Conservation (phyloP, 169 alveolate species). For the Cryptosporidium ryanae region DNA sequence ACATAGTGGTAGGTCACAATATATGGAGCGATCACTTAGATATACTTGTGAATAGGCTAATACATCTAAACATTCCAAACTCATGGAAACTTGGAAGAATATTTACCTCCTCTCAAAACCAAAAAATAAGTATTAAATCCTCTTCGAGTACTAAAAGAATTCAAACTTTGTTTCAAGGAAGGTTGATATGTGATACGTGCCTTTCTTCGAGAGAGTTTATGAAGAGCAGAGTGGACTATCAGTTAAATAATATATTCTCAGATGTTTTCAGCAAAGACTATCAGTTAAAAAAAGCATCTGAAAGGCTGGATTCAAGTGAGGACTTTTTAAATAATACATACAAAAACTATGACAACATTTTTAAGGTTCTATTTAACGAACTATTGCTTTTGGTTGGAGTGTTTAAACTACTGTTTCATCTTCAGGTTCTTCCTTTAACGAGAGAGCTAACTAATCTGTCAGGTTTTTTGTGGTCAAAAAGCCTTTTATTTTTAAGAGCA, state of each 20-base stretch:
- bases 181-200: slow-evolving; percentile 80
- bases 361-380: slow-evolving; percentile 13
- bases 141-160: slow-evolving; percentile 58
- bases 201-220: slow-evolving; percentile 78
- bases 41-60: slow-evolving; percentile 77
- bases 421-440: slow-evolving; percentile 93
- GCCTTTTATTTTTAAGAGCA: slow-evolving; percentile 90
- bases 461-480: slow-evolving; percentile 95
- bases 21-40: slow-evolving; percentile 76
- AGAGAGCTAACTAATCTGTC: slow-evolving; percentile 95
- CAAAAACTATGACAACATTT: slow-evolving; percentile 16
- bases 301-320: not conserved
- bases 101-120: not conserved
- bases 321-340: slow-evolving; percentile 14
- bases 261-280: slow-evolving; percentile 50
- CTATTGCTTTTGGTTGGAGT: slow-evolving; percentile 35
- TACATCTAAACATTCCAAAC: slow-evolving; percentile 65
- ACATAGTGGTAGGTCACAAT: slow-evolving; percentile 81
- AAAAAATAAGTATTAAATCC: slow-evolving; percentile 21
- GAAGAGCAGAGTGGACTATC: slow-evolving; percentile 75
- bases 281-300: slow-evolving; percentile 22
- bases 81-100: slow-evolving; percentile 39
- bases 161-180: slow-evolving; percentile 74
- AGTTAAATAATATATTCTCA: slow-evolving; percentile 70
- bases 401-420: slow-evolving; percentile 36